Conservation (phyloP, 352 stramenopile species). For the Phytophthora fragariae region DNA sequence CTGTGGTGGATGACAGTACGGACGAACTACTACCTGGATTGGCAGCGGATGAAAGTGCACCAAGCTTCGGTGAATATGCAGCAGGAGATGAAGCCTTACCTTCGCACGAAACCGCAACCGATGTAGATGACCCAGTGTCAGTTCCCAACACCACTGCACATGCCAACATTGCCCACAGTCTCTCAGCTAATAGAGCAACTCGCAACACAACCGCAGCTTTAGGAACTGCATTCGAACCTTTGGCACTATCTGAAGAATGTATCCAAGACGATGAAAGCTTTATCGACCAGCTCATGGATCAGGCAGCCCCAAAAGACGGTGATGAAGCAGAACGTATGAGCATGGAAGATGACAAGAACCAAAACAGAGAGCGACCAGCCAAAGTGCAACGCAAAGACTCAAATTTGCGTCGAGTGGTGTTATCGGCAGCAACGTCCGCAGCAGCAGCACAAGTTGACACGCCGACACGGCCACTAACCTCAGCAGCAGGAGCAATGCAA, state of each 20-base stretch:
- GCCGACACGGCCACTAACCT: not conserved
- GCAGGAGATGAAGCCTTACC: constrained; percentile 27
- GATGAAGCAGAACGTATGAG: constrained; percentile 2
- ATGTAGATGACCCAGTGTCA: constrained; percentile 3
- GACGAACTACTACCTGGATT: not conserved
- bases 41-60: constrained; percentile 11
- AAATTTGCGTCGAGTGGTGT: not conserved
- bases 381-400: constrained; percentile 6
- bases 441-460: constrained; percentile 3
- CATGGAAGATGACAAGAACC: constrained; percentile 12
- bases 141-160: not conserved
- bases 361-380: not conserved
- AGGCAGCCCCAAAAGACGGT: constrained; percentile 32
- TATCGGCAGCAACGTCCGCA: not conserved
- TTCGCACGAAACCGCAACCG: constrained; percentile 1
- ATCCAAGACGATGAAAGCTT: constrained; percentile 40
- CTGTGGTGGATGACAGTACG: not conserved
- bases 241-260: not conserved
- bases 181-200: not conserved
- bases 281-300: constrained; percentile 40
- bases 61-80: constrained; percentile 14
- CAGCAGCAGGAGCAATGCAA: constrained; percentile 13
- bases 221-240: not conserved
- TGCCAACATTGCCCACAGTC: not conserved
- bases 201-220: not conserved